Conservation (phyloP, 345 rosid genomes). For the Euphorbia lathyris region DNA sequence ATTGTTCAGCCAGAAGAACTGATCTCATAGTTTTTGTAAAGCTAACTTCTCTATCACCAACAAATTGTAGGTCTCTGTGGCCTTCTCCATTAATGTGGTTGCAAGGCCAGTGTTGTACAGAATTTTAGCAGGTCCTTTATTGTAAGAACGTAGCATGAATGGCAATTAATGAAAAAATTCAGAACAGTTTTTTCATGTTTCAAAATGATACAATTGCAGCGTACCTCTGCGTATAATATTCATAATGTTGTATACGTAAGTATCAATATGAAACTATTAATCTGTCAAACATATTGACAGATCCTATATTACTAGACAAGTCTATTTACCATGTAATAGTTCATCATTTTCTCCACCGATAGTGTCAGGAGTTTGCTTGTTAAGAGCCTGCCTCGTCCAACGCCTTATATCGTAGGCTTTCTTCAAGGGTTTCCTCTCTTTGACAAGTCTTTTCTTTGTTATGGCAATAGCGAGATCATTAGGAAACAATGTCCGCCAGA, state of each 20-base stretch:
- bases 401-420: conserved; percentile 60
- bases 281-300: too few relatives aligned
- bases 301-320: not conserved
- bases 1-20: conserved; percentile 13
- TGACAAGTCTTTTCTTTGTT: conserved; percentile 57
- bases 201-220: not conserved
- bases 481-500: conserved; percentile 71
- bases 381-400: conserved; percentile 69
- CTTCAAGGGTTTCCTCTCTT: conserved; percentile 58
- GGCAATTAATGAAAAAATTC: conserved; percentile 10
- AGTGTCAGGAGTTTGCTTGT: conserved; percentile 45
- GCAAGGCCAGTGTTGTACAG: conserved; percentile 38
- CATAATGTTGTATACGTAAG: not conserved
- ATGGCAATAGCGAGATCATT: conserved; percentile 91
- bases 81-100: conserved; percentile 10
- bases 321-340: not conserved
- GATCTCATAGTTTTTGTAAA: conserved; percentile 19
- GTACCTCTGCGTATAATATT: too few relatives aligned
- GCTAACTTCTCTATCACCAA: conserved; percentile 16
- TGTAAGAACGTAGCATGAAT: conserved; percentile 8
- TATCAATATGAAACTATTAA: not conserved
- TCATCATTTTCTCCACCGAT: conserved; percentile 29
- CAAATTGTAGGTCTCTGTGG: conserved; percentile 12
- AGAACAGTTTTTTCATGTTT: not conserved
- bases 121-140: conserved; percentile 15